A percentile compares a stretch with the other conserved stretches of the same genome.
Evolutionary conservation across 371 early-diverging fungal species (phyloP).

Genomic region (Rhizopus microsporus): DNA sequence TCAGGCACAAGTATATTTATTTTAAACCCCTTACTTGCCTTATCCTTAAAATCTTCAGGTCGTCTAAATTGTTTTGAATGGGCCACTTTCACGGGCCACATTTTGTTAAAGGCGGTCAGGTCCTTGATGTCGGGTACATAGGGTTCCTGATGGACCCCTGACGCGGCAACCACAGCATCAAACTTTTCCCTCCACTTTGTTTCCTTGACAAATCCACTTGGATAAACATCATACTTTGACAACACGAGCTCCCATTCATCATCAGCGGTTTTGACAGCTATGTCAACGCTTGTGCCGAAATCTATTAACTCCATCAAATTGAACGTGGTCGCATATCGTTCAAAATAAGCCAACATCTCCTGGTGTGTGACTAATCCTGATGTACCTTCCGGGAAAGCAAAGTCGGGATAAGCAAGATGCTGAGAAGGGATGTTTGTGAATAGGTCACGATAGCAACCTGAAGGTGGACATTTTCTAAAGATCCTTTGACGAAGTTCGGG

Average conservation of each 20-base stretch:
- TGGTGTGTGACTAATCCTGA: constrained; percentile 3
- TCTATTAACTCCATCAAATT: constrained; percentile 23
- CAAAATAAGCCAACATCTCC: constrained; percentile 5
- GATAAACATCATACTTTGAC: constrained; percentile 15
- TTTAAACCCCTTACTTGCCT: constrained; percentile 23
- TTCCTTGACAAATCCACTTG: constrained; percentile 16
- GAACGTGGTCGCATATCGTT: constrained; percentile 13
- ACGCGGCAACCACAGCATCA: constrained; percentile 44
- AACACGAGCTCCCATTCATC: constrained; percentile 26
- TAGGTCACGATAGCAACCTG: constrained; percentile 27
- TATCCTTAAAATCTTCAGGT: constrained; percentile 32
- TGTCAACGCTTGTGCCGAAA: constrained; percentile 25
- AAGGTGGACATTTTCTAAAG: constrained; percentile 15
- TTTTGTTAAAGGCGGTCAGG: constrained; percentile 28
- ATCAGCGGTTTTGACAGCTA: constrained; percentile 12
- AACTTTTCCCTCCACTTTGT: constrained; percentile 32
- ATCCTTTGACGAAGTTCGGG: constrained; percentile 15
- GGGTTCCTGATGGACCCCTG: constrained; percentile 37
- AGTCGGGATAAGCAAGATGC: constrained; percentile 11
- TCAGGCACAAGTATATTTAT: not conserved
- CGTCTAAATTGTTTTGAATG: constrained; percentile 45
- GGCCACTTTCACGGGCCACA: constrained; percentile 25
- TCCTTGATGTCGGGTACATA: constrained; percentile 35
- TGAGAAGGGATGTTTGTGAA: constrained; percentile 14
- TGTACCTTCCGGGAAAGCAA: constrained; percentile 8